Base-by-base conservation (phyloP, 176 grass and related monocot species). In the Saccharum officinarum region DNA sequence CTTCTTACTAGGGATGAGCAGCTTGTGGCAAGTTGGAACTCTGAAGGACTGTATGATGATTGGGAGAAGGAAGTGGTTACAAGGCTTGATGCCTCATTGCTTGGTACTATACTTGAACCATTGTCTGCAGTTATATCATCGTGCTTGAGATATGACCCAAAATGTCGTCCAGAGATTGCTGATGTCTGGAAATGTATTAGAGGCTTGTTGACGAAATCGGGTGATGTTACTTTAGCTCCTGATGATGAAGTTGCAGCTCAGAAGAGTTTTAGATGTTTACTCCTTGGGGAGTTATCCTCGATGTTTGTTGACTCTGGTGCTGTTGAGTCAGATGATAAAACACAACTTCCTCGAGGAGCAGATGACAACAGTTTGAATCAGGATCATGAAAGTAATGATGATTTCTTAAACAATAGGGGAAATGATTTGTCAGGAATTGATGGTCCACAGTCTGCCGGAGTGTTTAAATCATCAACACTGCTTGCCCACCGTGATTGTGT, bases 401-500 rank as follows among this genome's bases (percentile, higher is more conserved):
- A 63, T 62, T 69, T 60, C n/a, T 37, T 25, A 37, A 77, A 69
- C 39, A 75, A 73, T 70, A 90, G 72, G 66, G 47, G 7, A 37
- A 37, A 55, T 87, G 75, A 74, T 73, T 49, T 22, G 14, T 71
- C 41, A 26, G 73, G 88, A 76, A 67, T 71, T 57, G 22, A 74
- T 47, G 81, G 69, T 4, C 44, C 74, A 73, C 67, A 82, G 20
- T 39, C 67, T 75, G 78, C 40, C 3, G 45, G 41, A 67, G 38
- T 61, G 45, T 83, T 76, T 61, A 92, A 86, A 38, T 86, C 75
- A 25, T 73, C 81, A 55, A 92, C 91, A 31, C 78, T 98, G 82
- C 67, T 71, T 72, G 91, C 80, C 74, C 96, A 98, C 75, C 91
- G 86, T 69, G 96, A 98, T 79, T 98, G 91, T 63, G 87, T 95